Conservation (phyloP, 495 filamentous ascomycete species). For the Aspergillus saccharolyticus region DNA sequence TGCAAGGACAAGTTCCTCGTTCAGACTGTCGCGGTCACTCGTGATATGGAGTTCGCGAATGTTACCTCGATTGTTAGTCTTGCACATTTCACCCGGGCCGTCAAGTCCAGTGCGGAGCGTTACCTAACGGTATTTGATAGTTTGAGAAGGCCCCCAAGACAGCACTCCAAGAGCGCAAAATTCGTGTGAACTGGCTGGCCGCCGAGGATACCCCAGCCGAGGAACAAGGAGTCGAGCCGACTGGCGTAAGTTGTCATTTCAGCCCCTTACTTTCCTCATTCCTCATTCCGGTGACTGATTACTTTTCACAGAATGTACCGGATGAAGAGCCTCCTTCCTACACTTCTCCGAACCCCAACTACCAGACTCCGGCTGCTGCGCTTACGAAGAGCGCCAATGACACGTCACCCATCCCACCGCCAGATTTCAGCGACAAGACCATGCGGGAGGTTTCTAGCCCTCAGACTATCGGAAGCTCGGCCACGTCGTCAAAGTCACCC, state of each 20-base stretch:
- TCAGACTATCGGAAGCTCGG: conserved; percentile 21
- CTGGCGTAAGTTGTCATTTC: conserved; percentile 39
- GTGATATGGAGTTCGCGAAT: conserved; percentile 75
- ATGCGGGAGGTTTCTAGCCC: conserved; percentile 36
- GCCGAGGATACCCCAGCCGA: conserved; percentile 48
- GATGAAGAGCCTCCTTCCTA: conserved; percentile 54
- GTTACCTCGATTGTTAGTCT: conserved; percentile 71
- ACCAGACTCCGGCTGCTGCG: conserved; percentile 46
- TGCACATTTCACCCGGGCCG: background rate
- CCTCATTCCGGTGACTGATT: background rate
- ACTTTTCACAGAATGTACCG: conserved; percentile 14
- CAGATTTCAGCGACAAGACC: conserved; percentile 41
- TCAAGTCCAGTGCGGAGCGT: background rate
- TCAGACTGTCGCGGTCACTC: conserved; percentile 81
- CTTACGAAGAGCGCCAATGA: conserved; percentile 26
- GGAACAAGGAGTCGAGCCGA: conserved; percentile 35
- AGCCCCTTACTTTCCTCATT: conserved; percentile 2
- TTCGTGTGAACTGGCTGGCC: conserved; percentile 76
- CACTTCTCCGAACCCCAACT: conserved; percentile 49
- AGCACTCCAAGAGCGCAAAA: conserved; percentile 86
- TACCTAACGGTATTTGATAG: conserved; percentile 28
- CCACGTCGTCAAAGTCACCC: conserved; percentile 30
- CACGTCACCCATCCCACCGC: conserved; percentile 34
- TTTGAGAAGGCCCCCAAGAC: conserved; percentile 73
- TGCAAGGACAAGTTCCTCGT: conserved; percentile 98